These are phyloP conservation scores for Radiomyces spectabilis DNA, from an alignment of 192 early-diverging fungal species.

Conservation along the genomic window DNA sequence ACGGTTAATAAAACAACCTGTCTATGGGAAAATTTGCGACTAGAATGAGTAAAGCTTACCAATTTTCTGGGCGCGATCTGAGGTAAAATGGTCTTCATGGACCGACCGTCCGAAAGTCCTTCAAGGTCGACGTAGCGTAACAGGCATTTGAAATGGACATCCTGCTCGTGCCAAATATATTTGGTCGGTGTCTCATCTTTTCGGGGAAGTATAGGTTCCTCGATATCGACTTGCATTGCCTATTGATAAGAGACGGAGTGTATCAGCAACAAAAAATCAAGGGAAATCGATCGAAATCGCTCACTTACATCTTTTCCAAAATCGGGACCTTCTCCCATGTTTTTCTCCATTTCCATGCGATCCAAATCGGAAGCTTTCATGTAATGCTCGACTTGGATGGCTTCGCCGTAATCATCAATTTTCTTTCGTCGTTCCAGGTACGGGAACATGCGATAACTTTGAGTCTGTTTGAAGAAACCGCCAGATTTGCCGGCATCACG, in stretches of 20 bases:
- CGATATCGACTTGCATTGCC: slow-evolving; percentile 32
- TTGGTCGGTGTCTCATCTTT: slow-evolving; percentile 73
- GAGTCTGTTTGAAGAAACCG: slow-evolving; percentile 70
- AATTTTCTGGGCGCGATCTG: slow-evolving; percentile 74
- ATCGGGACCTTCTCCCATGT: slow-evolving; percentile 17
- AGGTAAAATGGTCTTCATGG: slow-evolving; percentile 79
- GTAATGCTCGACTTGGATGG: slow-evolving; percentile 25
- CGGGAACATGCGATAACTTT: slow-evolving; percentile 85
- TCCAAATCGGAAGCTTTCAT: slow-evolving; percentile 24
- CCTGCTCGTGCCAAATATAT: slow-evolving; percentile 52
- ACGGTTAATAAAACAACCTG: slow-evolving; percentile 4
- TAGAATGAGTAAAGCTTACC: slow-evolving; percentile 31
- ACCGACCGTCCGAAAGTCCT: slow-evolving; percentile 81
- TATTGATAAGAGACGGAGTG: not conserved
- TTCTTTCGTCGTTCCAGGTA: slow-evolving; percentile 71
- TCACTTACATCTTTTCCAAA: slow-evolving; percentile 13
- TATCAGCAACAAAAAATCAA: not conserved
- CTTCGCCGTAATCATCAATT: slow-evolving; percentile 79
- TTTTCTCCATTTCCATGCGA: slow-evolving; percentile 51
- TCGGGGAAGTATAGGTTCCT: slow-evolving; percentile 39
- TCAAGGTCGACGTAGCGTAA: slow-evolving; percentile 88
- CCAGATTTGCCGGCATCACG: slow-evolving; percentile 65
- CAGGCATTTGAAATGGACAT: slow-evolving; percentile 60
- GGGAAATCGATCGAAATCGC: slow-evolving; percentile 35
- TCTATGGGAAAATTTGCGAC: not conserved